These are phyloP conservation scores for Yarrowia yakushimensis DNA, from an alignment of 805 yeast species.

Conservation along the genomic window DNA sequence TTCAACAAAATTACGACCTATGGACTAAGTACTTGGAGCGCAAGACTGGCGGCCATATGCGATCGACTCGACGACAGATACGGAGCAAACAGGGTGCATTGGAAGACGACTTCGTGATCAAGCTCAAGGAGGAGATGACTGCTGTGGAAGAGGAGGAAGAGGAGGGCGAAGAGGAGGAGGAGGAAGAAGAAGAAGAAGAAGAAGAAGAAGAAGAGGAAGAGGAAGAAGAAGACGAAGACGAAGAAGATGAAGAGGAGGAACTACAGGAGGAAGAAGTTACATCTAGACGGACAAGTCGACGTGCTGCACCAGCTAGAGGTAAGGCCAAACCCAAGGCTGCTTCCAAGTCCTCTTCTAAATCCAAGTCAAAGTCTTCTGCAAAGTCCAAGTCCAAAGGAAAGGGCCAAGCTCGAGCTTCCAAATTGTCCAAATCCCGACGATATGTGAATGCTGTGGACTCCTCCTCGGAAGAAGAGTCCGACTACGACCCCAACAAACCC, in stretches of 20 bases:
- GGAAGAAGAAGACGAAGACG: constrained; percentile 17
- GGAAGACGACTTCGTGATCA: constrained; percentile 27
- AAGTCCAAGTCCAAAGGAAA: not conserved
- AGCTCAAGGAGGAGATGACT: constrained; percentile 33
- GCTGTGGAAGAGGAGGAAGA: constrained; percentile 27
- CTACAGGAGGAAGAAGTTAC: not conserved
- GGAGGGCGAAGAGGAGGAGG: constrained; percentile 9
- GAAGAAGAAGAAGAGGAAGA: constrained; percentile 19
- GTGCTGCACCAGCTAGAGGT: not conserved
- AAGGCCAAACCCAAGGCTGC: not conserved
- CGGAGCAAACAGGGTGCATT: constrained; percentile 10
- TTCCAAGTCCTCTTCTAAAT: not conserved
- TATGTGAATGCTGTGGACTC: constrained; percentile 17
- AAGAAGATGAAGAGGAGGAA: constrained; percentile 10
- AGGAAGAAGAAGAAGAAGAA: not conserved
- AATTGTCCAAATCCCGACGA: constrained; percentile 2
- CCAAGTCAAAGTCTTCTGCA: not conserved
- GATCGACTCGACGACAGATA: constrained; percentile 35
- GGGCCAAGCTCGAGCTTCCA: not conserved
- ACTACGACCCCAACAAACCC: constrained; percentile 12
- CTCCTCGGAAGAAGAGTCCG: constrained; percentile 16
- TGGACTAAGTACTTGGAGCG: constrained; percentile 40
- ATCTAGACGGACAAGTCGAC: not conserved
- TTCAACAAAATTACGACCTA: constrained; percentile 36
- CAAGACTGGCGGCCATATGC: constrained; percentile 34